Evolutionary conservation across 1,139 yeast species (phyloP).

Genomic region (Suhomyces coccinellae): DNA sequence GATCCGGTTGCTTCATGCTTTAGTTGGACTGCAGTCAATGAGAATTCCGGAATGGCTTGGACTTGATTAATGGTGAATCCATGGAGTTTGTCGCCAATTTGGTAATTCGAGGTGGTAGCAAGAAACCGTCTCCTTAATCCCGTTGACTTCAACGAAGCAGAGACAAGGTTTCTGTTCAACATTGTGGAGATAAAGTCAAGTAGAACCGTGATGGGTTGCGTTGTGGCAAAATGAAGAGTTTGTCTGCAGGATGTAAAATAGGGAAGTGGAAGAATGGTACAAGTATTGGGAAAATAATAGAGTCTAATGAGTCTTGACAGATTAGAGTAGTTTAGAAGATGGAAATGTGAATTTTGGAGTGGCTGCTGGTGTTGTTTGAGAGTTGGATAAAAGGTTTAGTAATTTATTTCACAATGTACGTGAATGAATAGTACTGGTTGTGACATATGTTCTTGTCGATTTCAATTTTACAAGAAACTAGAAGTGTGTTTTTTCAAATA

Average conservation of each 20-base stretch:
- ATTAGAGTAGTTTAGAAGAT: too few species aligned
- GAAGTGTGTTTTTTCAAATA: too few species aligned
- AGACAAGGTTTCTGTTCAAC: conserved; percentile 3
- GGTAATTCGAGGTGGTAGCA: conserved; percentile 42
- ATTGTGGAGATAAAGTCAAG: background rate
- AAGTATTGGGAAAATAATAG: too few species aligned
- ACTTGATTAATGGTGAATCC: conserved; percentile 68
- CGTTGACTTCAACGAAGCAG: background rate
- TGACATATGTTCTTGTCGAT: too few species aligned
- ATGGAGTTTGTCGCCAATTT: conserved; percentile 59
- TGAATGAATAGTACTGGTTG: too few species aligned
- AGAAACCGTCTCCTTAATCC: conserved; percentile 1
- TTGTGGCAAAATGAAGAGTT: background rate
- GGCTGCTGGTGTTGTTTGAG: too few species aligned
- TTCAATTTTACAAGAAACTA: too few species aligned
- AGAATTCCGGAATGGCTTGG: conserved; percentile 75
- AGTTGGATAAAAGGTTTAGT: too few species aligned
- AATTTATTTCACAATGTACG: too few species aligned
- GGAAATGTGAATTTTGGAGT: too few species aligned
- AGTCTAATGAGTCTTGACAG: too few species aligned
- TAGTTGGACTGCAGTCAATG: conserved; percentile 74
- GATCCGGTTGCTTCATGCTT: conserved; percentile 71
- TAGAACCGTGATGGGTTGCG: background rate
- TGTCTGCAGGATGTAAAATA: background rate
- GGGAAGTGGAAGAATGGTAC: background rate